Base-by-base conservation (phyloP, 768 basidiomycete genomes). In the Tulasnella sp. region DNA sequence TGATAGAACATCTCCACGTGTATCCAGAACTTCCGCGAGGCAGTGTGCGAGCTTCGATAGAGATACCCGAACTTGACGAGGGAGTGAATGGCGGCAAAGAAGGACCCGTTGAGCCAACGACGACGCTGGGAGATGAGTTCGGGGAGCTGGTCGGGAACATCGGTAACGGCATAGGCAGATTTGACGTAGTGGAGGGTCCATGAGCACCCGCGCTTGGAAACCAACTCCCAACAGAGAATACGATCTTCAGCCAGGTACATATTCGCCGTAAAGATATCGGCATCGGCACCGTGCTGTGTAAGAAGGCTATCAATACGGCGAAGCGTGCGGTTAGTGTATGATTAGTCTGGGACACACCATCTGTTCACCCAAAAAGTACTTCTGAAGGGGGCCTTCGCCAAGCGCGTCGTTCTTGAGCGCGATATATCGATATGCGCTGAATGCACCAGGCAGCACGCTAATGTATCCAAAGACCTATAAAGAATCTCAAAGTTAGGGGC, bases 151-250 rank as follows among this genome's bases (percentile, higher is more conserved):
- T 96, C 92, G 0, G 93, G 93, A 1, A 96, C 92, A 70, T 97
- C 92, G 1, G 91, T 93, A 21, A 90, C 79, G 2, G 85, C 92
- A 65, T 90, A 91, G 2, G 93, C 92, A 0, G 86, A 90, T 67
- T 96, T 93, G 72, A 96, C 93, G 66, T 93, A 99, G 73, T 97
- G 92, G 68, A 99, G 71, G 46, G 87, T 82, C 94, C 94, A 97
- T 24, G 87, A 76, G 2, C 82, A 84, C 15, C 85, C 84, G 10
- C 92, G 81, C 68, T 97, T 98, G n/a, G 89, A 87, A 30, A 97
- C 93, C 22, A 98, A 79, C 69, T 97, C 93, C 92, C 92, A 97
- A 70, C 93, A 97, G 1, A 98, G 75, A 63, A 97, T 96, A 59
- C 86, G 82, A 76, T 92, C 91, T 70, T 93, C 91, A 8, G 91